These are phyloP conservation scores for Pseudonectria buxi DNA, from an alignment of 2,329 filamentous ascomycete species.

Conservation along the genomic window DNA sequence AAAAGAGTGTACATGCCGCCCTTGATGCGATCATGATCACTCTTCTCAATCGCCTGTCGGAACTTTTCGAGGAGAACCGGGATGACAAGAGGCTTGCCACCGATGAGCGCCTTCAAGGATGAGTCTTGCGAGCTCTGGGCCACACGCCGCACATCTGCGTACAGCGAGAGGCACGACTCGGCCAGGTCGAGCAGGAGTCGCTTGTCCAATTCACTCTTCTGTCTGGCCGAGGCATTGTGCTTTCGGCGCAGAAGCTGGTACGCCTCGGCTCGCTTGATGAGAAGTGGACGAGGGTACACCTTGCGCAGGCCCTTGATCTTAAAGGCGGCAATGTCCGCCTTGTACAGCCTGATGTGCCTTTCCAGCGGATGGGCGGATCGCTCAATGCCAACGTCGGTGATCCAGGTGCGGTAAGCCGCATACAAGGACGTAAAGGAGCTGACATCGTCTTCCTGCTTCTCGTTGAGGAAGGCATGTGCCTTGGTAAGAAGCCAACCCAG, in stretches of 20 bases:
- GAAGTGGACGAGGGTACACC: constrained; percentile 83
- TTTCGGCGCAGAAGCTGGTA: constrained; percentile 93
- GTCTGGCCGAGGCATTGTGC: constrained; percentile 83
- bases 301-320: constrained; percentile 91
- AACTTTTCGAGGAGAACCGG: constrained; percentile 77
- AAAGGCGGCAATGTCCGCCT: constrained; percentile 83
- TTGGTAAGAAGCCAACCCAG: constrained; percentile 74
- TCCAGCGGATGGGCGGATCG: constrained; percentile 90
- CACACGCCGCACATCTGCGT: constrained; percentile 91
- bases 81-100: constrained; percentile 81
- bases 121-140: constrained; percentile 91
- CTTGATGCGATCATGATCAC: constrained; percentile 88
- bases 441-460: constrained; percentile 90
- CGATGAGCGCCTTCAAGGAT: constrained; percentile 84
- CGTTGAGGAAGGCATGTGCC: constrained; percentile 75
- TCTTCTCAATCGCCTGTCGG: constrained; percentile 67
- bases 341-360: constrained; percentile 74
- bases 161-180: constrained; percentile 81
- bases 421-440: constrained; percentile 91
- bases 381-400: constrained; percentile 95
- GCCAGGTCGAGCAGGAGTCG: constrained; percentile 78
- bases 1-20: constrained; percentile 86
- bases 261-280: constrained; percentile 86
- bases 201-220: constrained; percentile 86
- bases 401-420: constrained; percentile 89